Conservation (phyloP, 306 rosid species). For the Pachyrhizus erosus region DNA sequence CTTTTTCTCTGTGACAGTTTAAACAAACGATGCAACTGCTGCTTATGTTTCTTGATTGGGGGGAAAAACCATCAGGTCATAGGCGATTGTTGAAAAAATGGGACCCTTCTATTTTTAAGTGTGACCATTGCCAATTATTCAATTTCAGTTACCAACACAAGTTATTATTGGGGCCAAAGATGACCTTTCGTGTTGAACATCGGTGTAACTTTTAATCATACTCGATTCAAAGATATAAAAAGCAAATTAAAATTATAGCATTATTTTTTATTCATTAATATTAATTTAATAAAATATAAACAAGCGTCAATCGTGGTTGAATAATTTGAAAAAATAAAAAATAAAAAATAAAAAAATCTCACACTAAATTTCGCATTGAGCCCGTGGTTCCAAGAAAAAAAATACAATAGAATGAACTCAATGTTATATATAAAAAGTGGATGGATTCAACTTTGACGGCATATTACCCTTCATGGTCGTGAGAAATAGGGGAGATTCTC, state of each 20-base stretch:
- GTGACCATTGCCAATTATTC: conserved; percentile 8
- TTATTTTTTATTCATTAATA: neutral
- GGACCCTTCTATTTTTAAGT: conserved; percentile 6
- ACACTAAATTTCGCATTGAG: neutral
- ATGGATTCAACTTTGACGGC: conserved; percentile 29
- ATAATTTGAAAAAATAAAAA: neutral
- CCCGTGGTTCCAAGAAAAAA: neutral
- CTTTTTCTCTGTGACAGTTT: neutral
- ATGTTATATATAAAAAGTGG: neutral
- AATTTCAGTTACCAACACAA: conserved; percentile 12
- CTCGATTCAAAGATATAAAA: neutral
- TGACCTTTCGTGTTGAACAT: neutral
- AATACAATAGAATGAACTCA: neutral
- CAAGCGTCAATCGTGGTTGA: conserved; percentile 45
- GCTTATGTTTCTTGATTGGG: conserved; percentile 9
- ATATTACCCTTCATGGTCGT: neutral
- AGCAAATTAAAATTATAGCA: too few species aligned
- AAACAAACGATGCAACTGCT: neutral
- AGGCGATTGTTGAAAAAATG: neutral
- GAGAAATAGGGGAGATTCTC: neutral
- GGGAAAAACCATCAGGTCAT: neutral
- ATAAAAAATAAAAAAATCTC: neutral
- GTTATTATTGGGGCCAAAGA: neutral
- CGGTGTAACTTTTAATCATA: neutral
- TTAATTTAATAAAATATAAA: neutral